Base-by-base conservation (phyloP, 2,329 filamentous ascomycete species). In the Fonsecaea nubica region DNA sequence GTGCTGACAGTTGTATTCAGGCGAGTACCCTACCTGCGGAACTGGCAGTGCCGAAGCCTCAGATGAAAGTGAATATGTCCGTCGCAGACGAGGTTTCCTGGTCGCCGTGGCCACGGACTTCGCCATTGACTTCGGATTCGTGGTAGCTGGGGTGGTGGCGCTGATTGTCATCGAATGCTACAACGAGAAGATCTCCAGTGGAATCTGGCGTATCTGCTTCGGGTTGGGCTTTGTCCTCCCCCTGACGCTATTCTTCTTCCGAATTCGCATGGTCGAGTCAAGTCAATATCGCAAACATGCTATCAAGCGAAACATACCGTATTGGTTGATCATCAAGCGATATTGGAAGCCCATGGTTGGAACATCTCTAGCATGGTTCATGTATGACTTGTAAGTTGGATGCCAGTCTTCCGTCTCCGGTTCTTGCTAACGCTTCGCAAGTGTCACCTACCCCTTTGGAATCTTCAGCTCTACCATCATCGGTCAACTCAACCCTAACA, bases 71-170 rank as follows among this genome's bases (percentile, higher is more conserved):
- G 92, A 92, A 77, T 78, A 80, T 18, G 93, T 93, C 9, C 89
- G 89, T 12, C 84, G 93, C n/a, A 94, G 97, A 75, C 85, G 90
- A 50, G 96, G 92, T 91, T 97, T 93, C 75, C 91, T 94, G 72
- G 83, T 96, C 70, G 96, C 95, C 13, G 81, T 86, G 77, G 78
- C 85, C 77, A 96, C 92, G 54, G 95, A 96, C 77, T 87, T 90
- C 30, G 91, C 92, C 82, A 96, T 96, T 67, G 92, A 96, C 75
- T 86, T 88, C 59, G 93, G 92, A 0, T 97, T 96, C 71, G 90
- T 96, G 1, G 82, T 93, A 63, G 89, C 92, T 6, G 90, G 91
- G 0, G 87, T 96, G 69, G 87, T 95, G 1, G 91, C 92, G 0
- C 88, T 88, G 77, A 81, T 90, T 55, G 77, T 90, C 33, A 84